A percentile compares a stretch with the other conserved stretches of the same genome.
These are phyloP conservation scores for Pyricularia sp. DNA, from an alignment of 2,329 filamentous ascomycete species.

Conservation along the genomic window DNA sequence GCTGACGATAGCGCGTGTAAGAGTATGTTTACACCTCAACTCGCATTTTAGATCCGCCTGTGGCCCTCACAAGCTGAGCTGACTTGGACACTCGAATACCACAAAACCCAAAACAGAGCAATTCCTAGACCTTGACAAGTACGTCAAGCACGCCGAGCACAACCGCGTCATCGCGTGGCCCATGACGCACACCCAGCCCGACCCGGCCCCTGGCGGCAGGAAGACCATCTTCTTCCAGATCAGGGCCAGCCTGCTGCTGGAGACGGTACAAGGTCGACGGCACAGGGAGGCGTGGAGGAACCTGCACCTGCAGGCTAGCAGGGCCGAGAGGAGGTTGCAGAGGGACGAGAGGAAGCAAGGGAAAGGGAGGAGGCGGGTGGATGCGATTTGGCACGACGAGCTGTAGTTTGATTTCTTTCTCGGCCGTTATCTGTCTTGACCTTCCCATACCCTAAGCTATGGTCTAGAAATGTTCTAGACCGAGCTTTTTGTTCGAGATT, in stretches of 20 bases:
- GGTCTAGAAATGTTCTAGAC: neutral
- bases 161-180: constrained; percentile 18
- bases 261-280: constrained; percentile 2
- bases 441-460: neutral
- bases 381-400: constrained; percentile 2
- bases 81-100: neutral
- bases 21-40: too few species aligned
- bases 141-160: constrained; percentile 14
- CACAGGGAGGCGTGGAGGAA: constrained; percentile 3
- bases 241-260: constrained; percentile 11
- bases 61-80: too few species aligned
- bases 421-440: too few species aligned
- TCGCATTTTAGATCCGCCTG: too few species aligned
- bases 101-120: neutral
- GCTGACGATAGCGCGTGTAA: constrained; percentile 23
- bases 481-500: neutral
- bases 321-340: constrained; percentile 3
- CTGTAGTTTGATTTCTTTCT: neutral
- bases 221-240: constrained; percentile 17
- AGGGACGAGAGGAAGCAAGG: constrained; percentile 1
- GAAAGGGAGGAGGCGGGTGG: neutral
- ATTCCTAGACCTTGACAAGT: constrained; percentile 14
- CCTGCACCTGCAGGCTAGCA: constrained; percentile 2
- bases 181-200: constrained; percentile 15
- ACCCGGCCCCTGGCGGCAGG: constrained; percentile 11